Evolutionary conservation across 495 filamentous ascomycete genomes (phyloP), one percentile per base, ranked within the genome.

Genomic region (Daldinia caldariorum): DNA sequence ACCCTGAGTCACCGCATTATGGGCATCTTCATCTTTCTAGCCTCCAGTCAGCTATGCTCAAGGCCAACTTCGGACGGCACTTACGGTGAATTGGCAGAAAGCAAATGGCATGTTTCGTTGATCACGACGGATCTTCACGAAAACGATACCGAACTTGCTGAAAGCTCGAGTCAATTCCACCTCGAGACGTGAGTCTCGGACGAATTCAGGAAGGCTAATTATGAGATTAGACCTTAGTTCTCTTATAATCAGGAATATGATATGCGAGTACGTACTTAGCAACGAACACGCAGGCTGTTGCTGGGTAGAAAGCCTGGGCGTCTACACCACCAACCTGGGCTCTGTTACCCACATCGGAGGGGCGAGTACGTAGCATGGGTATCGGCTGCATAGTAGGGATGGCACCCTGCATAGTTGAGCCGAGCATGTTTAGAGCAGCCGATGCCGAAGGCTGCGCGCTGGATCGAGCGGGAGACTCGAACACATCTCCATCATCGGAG

Each of bases 101-200:
- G 88, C 88, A 66, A 84, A 89, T 0, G 88, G 88, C 85, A 89
- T 89, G 47, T 83, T 77, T 26, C 78, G 79, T 26, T 41, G 54
- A 70, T 88, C 88, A 10, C 87, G 86, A 29, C 84, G 82, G 49
- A 90, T 88, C 79, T 90, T 90, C 56, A 89, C 86, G 61, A 82
- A 89, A 49, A 87, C 84, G 8, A 77, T 77, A 16, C 88, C 88
- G 68, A 78, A 89, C 18, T 71, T 67, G 20, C 76, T 75, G 73
- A 90, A 89, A 18, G 77, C 78, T 12, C 78, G 69, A 12, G 81
- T 84, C n/a, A 89, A 80, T 34, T 81, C 82, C n/a, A 78, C 75
- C 61, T 86, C 80, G 16, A 90, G 82, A 39, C 79, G 74, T 7
- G 77, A 67, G 62, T 90, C 88, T 8, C 79, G 76, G 58, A 82